phyloP scores from a whole-genome alignment of 306 rosid genomes.

The Sindora glabra region DNA sequence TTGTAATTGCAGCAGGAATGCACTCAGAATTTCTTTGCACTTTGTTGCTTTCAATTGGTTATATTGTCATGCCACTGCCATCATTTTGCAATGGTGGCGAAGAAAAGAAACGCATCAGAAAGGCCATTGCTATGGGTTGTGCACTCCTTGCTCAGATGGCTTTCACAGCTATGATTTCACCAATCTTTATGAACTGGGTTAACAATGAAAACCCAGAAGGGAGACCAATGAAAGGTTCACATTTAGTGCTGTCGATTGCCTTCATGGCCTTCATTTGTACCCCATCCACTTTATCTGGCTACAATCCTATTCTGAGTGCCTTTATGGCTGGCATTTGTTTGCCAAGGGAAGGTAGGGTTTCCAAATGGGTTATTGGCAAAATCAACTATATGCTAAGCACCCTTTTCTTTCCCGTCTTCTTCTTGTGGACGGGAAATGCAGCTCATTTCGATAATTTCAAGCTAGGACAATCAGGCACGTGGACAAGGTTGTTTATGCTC shows the following conservation, averaged over 20 bases:
- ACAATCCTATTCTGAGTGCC: slow-evolving; percentile 71
- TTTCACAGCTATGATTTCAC: slow-evolving; percentile 54
- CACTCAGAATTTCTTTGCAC: slow-evolving; percentile 68
- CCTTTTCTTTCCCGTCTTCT: slow-evolving; percentile 71
- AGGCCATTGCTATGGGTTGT: slow-evolving; percentile 14
- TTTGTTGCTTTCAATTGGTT: slow-evolving; percentile 53
- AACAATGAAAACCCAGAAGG: slow-evolving; percentile 93
- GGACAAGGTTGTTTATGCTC: slow-evolving; percentile 43
- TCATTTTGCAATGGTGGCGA: neutral
- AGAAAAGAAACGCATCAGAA: neutral
- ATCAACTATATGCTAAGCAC: slow-evolving; percentile 58
- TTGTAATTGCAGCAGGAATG: slow-evolving; percentile 82
- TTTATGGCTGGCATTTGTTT: slow-evolving; percentile 75
- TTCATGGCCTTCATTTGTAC: slow-evolving; percentile 57
- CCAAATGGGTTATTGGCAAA: slow-evolving; percentile 71
- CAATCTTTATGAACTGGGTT: slow-evolving; percentile 71
- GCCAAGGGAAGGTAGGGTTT: slow-evolving; percentile 81
- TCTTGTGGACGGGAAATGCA: slow-evolving; percentile 87
- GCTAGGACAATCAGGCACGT: slow-evolving; percentile 25
- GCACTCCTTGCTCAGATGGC: slow-evolving; percentile 36
- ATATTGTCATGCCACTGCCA: slow-evolving; percentile 36
- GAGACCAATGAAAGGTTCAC: slow-evolving; percentile 81
- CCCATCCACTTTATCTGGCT: slow-evolving; percentile 48
- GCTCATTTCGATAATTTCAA: slow-evolving; percentile 38
- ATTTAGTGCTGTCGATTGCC: slow-evolving; percentile 69